Evolutionary conservation across 352 stramenopile species (phyloP).

Genomic region (Thraustotheca clavata): DNA sequence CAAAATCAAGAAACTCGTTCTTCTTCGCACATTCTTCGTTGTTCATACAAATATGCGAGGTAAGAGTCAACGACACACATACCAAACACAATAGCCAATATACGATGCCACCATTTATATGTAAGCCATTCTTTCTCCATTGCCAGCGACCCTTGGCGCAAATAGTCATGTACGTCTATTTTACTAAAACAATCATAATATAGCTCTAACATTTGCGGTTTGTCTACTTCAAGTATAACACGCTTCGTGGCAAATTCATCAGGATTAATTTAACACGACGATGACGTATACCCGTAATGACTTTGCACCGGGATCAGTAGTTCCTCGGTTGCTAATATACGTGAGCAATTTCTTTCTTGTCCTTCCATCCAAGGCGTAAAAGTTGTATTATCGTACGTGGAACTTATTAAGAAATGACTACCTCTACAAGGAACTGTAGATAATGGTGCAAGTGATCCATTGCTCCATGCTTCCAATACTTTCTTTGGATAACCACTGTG

Average conservation of each 20-base stretch:
- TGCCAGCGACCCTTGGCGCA: not conserved
- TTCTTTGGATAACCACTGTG: not conserved
- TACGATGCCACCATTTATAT: not conserved
- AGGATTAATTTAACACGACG: not conserved
- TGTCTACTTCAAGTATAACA: not conserved
- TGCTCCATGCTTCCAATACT: not conserved
- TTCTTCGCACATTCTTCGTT: not conserved
- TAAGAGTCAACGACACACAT: not conserved
- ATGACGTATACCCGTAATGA: not conserved
- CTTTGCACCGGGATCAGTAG: not conserved
- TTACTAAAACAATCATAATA: not conserved
- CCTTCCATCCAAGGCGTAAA: not conserved
- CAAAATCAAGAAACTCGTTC: not conserved
- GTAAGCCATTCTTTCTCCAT: not conserved
- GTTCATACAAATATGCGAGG: not conserved
- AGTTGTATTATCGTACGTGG: not conserved
- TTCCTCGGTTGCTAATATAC: not conserved
- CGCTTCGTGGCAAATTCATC: not conserved
- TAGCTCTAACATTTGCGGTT: not conserved
- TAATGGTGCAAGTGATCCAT: not conserved
- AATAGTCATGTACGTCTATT: not conserved
- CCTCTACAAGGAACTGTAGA: not conserved
- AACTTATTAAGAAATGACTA: not conserved
- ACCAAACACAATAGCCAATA: not conserved
- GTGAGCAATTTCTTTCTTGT: not conserved